Conservation (phyloP, 2,329 filamentous ascomycete species). For the Fusarium graminum region DNA sequence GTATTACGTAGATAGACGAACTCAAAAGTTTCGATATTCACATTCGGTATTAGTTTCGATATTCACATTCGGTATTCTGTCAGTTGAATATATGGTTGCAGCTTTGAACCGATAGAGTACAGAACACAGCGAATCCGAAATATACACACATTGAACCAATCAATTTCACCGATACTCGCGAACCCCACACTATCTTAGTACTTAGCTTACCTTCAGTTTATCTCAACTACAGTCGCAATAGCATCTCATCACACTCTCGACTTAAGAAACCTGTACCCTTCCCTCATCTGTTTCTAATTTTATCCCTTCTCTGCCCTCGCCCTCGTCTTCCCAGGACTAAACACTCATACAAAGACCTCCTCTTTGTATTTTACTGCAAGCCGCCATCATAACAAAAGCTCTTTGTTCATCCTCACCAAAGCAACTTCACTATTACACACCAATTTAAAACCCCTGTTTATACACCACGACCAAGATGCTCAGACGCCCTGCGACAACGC, state of each 20-base stretch:
- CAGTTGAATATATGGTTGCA: not conserved
- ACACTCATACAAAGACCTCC: not conserved
- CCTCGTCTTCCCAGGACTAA: not conserved
- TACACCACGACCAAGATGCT: conserved; percentile 63
- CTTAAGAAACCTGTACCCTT: not conserved
- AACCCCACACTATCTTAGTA: conserved; percentile 27
- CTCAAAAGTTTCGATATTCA: conserved; percentile 18
- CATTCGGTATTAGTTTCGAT: conserved; percentile 1
- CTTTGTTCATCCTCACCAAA: conserved; percentile 18
- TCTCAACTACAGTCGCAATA: conserved; percentile 4
- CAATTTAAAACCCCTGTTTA: not conserved
- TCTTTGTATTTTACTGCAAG: not conserved
- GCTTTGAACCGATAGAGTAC: not conserved
- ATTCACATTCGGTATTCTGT: not conserved
- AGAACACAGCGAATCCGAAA: too few species aligned
- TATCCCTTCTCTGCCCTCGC: not conserved
- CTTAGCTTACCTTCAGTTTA: not conserved
- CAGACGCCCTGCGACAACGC: conserved; percentile 74
- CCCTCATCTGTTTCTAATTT: not conserved
- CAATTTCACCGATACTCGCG: not conserved
- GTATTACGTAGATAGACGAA: conserved; percentile 37
- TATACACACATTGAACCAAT: conserved; percentile 13
- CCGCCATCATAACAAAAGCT: conserved; percentile 11
- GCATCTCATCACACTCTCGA: conserved; percentile 16
- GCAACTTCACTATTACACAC: not conserved